phyloP scores from a whole-genome alignment of 768 basidiomycete species.

The Termitomyces sp. region DNA sequence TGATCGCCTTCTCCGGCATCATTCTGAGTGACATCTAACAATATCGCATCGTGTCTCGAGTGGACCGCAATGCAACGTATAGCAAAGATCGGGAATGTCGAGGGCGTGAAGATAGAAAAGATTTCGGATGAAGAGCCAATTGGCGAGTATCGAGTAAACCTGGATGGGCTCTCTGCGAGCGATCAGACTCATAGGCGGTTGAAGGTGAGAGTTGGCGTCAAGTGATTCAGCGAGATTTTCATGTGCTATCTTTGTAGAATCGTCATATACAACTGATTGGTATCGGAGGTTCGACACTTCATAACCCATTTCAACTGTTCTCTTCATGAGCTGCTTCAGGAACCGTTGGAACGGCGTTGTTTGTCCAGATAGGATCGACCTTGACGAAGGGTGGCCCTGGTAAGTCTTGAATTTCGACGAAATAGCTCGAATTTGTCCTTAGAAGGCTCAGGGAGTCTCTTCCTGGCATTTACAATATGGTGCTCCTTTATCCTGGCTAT shows the following conservation, averaged over 20 bases:
- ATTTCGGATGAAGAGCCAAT: not conserved
- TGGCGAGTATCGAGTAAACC: slow-evolving; percentile 8
- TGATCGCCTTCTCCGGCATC: not conserved
- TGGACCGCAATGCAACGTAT: slow-evolving; percentile 9
- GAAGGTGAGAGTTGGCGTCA: slow-evolving; percentile 22
- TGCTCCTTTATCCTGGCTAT: slow-evolving; percentile 43
- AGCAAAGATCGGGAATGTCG: not conserved
- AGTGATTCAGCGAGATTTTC: not conserved
- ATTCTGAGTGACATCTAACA: not conserved
- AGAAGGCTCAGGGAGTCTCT: slow-evolving; percentile 34
- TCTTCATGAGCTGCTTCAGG: slow-evolving; percentile 29
- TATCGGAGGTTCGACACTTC: slow-evolving; percentile 30
- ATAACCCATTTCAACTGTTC: not conserved
- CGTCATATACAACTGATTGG: slow-evolving; percentile 51
- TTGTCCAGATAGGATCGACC: slow-evolving; percentile 64
- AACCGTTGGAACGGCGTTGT: slow-evolving; percentile 72
- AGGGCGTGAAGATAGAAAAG: not conserved
- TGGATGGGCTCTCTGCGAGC: slow-evolving; percentile 11
- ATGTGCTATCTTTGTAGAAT: slow-evolving; percentile 22
- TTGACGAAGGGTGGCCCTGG: slow-evolving; percentile 63
- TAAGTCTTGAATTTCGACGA: slow-evolving; percentile 15
- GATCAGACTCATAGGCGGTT: slow-evolving; percentile 35
- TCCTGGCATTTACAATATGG: slow-evolving; percentile 48
- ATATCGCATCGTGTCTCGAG: not conserved
- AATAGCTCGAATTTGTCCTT: not conserved